Evolutionary conservation across 129 eudicot species (phyloP).

Genomic region (Apium graveolens): DNA sequence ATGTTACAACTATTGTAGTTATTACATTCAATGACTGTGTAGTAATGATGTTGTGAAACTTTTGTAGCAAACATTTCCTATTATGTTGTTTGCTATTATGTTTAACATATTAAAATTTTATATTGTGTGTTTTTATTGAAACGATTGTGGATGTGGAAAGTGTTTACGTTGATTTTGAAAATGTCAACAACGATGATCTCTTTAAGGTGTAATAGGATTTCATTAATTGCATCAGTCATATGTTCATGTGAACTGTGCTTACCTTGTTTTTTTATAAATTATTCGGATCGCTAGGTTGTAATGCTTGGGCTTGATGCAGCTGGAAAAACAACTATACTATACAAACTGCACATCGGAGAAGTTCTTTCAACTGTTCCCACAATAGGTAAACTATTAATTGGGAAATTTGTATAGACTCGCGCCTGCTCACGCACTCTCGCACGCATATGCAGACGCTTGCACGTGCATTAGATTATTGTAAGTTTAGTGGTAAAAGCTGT

Average conservation of each 20-base stretch:
- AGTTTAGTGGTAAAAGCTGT: background rate
- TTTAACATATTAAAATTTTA: background rate
- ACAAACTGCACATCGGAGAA: conserved; percentile 98
- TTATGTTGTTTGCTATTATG: background rate
- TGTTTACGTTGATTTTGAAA: background rate
- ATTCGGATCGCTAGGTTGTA: conserved; percentile 61
- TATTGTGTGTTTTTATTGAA: background rate
- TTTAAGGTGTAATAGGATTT: background rate
- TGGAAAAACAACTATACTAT: conserved; percentile 93
- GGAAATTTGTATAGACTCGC: background rate
- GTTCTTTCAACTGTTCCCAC: conserved; percentile 97
- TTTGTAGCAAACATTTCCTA: background rate
- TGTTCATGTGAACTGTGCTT: background rate
- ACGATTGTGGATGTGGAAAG: background rate
- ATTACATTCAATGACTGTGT: background rate
- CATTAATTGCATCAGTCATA: background rate
- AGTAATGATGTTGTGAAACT: background rate
- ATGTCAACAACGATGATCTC: background rate
- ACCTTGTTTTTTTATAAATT: background rate
- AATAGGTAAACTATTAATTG: conserved; percentile 43
- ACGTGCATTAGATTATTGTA: background rate
- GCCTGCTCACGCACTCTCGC: background rate
- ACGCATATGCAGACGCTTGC: background rate
- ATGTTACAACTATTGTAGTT: background rate
- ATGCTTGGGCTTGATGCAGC: conserved; percentile 99